Conservation (phyloP, 1,284 basidiomycete species). For the Moniliella sp. region DNA sequence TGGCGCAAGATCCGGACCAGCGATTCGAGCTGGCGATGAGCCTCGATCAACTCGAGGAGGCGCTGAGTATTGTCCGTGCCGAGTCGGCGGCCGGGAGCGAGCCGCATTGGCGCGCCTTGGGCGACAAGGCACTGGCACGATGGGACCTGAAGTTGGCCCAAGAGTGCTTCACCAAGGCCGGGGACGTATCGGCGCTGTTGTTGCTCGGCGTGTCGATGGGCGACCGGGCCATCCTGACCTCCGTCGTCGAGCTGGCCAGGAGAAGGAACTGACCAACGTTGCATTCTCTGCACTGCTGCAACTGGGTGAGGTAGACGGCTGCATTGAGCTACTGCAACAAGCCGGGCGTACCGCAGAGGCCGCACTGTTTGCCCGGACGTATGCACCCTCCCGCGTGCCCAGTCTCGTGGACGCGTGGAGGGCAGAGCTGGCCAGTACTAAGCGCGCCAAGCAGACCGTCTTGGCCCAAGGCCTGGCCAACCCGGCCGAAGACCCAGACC, state of each 20-base stretch:
- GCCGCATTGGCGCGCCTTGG: conserved; percentile 78
- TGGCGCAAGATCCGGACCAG: conserved; percentile 80
- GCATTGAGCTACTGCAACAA: conserved; percentile 63
- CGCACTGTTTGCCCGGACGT: conserved; percentile 78
- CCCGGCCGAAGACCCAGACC: too few relatives aligned
- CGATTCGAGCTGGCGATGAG: conserved; percentile 80
- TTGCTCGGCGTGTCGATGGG: conserved; percentile 61
- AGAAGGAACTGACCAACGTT: conserved; percentile 70
- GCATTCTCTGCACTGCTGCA: conserved; percentile 74
- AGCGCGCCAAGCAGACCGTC: conserved; percentile 50
- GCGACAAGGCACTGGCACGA: conserved; percentile 68
- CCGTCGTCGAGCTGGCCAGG: conserved; percentile 51
- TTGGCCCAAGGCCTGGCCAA: too few relatives aligned
- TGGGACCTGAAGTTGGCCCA: conserved; percentile 86
- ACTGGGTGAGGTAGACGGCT: conserved; percentile 56
- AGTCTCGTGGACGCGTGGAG: conserved; percentile 56
- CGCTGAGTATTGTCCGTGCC: conserved; percentile 54
- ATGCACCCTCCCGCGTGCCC: conserved; percentile 57
- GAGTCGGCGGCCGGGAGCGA: conserved; percentile 57
- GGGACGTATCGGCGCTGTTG: conserved; percentile 66
- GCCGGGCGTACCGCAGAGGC: conserved; percentile 76
- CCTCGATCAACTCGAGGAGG: conserved; percentile 74
- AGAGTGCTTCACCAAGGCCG: conserved; percentile 63
- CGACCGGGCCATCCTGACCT: conserved; percentile 50
- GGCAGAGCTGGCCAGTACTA: conserved; percentile 46